Base-by-base conservation (phyloP, 108 stramenopile species). In the Nitzschia putrida region DNA sequence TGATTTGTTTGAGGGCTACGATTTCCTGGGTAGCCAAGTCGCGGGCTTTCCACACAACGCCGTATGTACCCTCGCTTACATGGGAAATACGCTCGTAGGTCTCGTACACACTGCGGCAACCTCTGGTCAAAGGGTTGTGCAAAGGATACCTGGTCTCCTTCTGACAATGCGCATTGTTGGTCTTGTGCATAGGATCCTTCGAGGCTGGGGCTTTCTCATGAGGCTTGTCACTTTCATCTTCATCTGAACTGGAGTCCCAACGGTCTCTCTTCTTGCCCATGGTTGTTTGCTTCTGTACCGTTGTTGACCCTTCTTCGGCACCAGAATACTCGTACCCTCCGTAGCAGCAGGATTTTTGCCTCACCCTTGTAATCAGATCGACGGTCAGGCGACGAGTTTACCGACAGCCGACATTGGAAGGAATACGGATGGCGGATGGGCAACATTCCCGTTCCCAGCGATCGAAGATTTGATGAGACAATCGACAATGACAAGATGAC, bases 1-100 rank as follows among this genome's bases (percentile, higher is more conserved):
- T 93, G 71, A 98, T 94, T 74, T 94, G 90, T 74, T 97, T 97
- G 18, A 97, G 67, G 0, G 97, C 97, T 9, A 96, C 95, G 58
- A 94, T 81, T 69, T 91, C 81, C 41, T 80, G 56, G 14, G 88
- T 89, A 7, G 83, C 80, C 67, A 87, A 74, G 47, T 95, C 94
- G 9, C 77, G 73, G 14, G 95, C 97, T 60, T 91, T 94, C 90
- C 95, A 98, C 6, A 98, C 97, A 34, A 98, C 81, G 4, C 97
- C 97, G 69, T 97, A 98, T 4, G 97, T 94, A 3, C 97, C 97
- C 69, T 96, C 96, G 43, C 91, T 92, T 22, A 97, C 44, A 26
- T 84, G 86, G 38, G 64, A 74, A 13, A 95, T 66, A 24, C 89
- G 84, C 44, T 96, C 94, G 72, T 95, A 98, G 16, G 77, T 80